These are phyloP conservation scores for Moniliophthora roreri DNA, from an alignment of 1,284 basidiomycete species.

Conservation along the genomic window DNA sequence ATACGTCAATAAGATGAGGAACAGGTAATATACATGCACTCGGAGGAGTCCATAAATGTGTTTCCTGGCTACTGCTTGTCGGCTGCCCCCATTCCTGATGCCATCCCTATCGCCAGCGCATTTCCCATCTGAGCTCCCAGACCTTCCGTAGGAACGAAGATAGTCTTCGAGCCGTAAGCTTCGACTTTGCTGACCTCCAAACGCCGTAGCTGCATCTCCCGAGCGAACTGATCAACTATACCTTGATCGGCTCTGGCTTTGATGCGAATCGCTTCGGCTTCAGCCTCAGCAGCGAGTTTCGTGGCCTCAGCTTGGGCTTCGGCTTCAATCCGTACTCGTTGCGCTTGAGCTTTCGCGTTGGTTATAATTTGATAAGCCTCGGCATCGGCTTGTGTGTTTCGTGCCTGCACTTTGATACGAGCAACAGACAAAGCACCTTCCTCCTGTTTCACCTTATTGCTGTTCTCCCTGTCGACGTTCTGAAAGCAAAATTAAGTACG, in stretches of 20 bases:
- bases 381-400: slow-evolving; percentile 71
- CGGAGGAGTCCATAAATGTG: background rate
- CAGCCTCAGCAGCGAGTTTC: slow-evolving; percentile 67
- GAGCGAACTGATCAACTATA: slow-evolving; percentile 65
- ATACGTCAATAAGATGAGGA: background rate
- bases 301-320: slow-evolving; percentile 74
- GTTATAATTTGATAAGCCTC: slow-evolving; percentile 72
- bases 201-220: slow-evolving; percentile 71
- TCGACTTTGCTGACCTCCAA: slow-evolving; percentile 61
- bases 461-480: slow-evolving; percentile 83
- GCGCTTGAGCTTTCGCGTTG: slow-evolving; percentile 72
- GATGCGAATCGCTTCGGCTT: slow-evolving; percentile 65
- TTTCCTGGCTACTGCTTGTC: background rate
- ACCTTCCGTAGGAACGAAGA: slow-evolving; percentile 69
- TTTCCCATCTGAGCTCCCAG: slow-evolving; percentile 55
- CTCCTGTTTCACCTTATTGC: slow-evolving; percentile 82
- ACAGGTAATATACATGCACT: background rate
- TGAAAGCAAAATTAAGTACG: slow-evolving; percentile 22
- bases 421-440: slow-evolving; percentile 75
- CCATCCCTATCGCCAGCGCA: slow-evolving; percentile 64
- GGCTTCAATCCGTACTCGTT: slow-evolving; percentile 69
- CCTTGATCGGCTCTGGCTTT: slow-evolving; percentile 62
- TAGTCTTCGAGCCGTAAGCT: slow-evolving; percentile 67
- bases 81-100: slow-evolving; percentile 55
- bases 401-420: slow-evolving; percentile 68